Percentiles rank a stretch among this genome's conserved stretches.
These are phyloP conservation scores for Geranomyces variabilis DNA, from an alignment of 192 early-diverging fungal species.

Conservation along the genomic window DNA sequence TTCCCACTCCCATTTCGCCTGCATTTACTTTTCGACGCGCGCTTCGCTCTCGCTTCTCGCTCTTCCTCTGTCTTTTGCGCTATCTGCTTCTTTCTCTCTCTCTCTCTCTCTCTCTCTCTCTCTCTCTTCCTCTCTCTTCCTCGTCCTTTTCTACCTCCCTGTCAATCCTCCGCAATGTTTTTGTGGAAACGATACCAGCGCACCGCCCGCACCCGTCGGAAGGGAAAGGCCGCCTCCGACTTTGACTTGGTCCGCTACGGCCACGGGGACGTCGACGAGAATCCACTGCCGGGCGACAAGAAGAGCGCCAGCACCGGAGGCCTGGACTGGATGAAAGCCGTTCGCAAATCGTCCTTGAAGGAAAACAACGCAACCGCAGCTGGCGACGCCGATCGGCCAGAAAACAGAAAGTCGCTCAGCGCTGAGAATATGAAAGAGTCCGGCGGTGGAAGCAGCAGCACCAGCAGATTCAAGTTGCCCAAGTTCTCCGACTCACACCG, in stretches of 20 bases:
- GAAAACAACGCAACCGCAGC: neutral
- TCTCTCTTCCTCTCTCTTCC: too few species aligned
- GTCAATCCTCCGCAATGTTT: neutral
- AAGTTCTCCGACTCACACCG: too few species aligned
- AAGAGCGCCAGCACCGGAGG: neutral
- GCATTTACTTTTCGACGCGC: too few species aligned
- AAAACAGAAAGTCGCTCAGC: neutral
- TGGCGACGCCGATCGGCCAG: neutral
- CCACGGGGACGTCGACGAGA: neutral
- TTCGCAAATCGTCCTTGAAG: constrained; percentile 1
- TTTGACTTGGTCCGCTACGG: neutral
- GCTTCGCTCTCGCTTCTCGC: too few species aligned
- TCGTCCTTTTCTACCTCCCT: too few species aligned
- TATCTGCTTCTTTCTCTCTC: too few species aligned
- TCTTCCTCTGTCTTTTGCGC: too few species aligned
- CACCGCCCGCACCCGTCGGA: neutral
- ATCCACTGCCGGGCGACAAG: neutral
- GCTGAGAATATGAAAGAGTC: neutral
- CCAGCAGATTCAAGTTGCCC: neutral
- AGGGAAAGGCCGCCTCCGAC: constrained; percentile 2
- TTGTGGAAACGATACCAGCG: constrained; percentile 9
- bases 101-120: too few species aligned
- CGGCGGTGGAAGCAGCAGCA: neutral
- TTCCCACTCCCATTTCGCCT: too few species aligned
- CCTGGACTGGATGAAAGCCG: constrained; percentile 8